Evolutionary conservation across 1,139 yeast species (phyloP).

Genomic region (Pichia sp.): DNA sequence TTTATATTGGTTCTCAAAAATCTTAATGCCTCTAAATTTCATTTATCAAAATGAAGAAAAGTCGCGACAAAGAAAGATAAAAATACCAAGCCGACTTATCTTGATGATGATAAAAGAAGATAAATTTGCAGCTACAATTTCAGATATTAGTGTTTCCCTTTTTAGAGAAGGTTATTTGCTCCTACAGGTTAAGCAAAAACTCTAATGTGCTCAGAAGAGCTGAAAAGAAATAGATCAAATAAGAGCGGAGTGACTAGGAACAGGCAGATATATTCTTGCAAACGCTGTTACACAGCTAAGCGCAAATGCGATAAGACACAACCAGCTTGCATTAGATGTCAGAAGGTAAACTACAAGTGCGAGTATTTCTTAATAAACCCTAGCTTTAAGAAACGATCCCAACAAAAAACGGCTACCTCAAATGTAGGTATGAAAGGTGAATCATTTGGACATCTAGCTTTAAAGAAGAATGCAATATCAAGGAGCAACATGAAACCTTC

Average conservation of each 20-base stretch:
- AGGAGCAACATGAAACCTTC: neutral
- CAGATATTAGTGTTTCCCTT: no score
- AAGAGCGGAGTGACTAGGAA: slow-evolving; percentile 15
- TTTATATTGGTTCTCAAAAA: no score
- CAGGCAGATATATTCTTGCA: slow-evolving; percentile 17
- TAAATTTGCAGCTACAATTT: no score
- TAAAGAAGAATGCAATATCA: neutral
- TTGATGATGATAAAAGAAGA: no score
- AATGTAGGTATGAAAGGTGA: neutral
- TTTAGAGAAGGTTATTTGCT: no score
- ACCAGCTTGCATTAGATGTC: slow-evolving; percentile 17
- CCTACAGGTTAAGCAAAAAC: no score
- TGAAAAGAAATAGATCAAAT: neutral
- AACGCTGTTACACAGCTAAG: slow-evolving; percentile 16
- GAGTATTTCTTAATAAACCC: slow-evolving; percentile 16
- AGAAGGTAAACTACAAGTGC: slow-evolving; percentile 10
- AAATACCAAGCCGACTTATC: no score
- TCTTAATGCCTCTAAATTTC: no score
- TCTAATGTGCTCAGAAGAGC: no score
- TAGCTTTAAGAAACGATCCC: slow-evolving; percentile 9
- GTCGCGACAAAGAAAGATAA: no score
- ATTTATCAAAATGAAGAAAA: no score
- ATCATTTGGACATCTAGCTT: neutral
- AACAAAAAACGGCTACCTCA: neutral
- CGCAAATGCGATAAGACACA: slow-evolving; percentile 19